Conservation (phyloP, 257 asterid genomes). For the Datura wrightii region DNA sequence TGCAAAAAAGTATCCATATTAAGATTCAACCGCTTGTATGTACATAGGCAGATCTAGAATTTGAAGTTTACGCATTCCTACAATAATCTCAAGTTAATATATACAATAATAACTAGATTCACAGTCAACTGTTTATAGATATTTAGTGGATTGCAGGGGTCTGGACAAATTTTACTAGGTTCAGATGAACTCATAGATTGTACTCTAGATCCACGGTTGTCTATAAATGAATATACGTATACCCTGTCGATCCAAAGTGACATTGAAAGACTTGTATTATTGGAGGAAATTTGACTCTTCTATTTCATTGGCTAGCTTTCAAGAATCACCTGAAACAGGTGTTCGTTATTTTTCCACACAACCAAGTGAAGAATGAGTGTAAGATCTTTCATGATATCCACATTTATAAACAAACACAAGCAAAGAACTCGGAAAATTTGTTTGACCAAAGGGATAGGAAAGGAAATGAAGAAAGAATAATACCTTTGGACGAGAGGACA, state of each 20-base stretch:
- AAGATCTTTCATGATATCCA: not conserved
- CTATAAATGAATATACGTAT: not conserved
- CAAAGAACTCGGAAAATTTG: not conserved
- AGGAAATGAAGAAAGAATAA: not conserved
- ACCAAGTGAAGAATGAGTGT: not conserved
- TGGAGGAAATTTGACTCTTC: too few relatives aligned
- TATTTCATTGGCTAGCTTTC: not conserved
- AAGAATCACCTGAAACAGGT: not conserved
- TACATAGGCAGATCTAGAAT: not conserved
- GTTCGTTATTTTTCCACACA: not conserved
- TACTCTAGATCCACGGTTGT: not conserved
- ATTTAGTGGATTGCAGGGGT: not conserved
- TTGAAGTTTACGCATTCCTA: not conserved
- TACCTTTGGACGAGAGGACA: conserved; percentile 84
- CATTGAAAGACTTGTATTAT: not conserved
- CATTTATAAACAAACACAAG: not conserved
- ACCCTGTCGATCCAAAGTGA: not conserved
- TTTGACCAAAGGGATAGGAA: not conserved
- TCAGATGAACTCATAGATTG: not conserved
- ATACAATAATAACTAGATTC: not conserved
- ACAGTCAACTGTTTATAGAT: not conserved
- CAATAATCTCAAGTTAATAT: not conserved
- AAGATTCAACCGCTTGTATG: not conserved
- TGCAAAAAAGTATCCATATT: conserved; percentile 36
- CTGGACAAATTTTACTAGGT: not conserved